Base-by-base conservation (phyloP, 352 stramenopile species). In the Pseudoperonospora humuli region DNA sequence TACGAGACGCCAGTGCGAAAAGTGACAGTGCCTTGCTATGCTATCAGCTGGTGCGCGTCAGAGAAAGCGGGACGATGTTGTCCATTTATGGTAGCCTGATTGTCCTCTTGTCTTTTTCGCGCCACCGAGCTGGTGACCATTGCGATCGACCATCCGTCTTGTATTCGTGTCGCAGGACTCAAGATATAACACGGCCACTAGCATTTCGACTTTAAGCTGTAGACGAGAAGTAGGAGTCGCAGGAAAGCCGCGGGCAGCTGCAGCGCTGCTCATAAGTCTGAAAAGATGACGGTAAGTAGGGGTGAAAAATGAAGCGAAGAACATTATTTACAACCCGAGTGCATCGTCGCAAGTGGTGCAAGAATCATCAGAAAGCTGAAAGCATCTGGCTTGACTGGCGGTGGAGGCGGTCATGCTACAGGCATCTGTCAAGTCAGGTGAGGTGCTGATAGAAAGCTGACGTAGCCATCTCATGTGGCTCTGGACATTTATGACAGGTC, bases 11-110 rank as follows among this genome's bases (percentile, higher is more conserved):
- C 21, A 36, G 35, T 27, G 23, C 37, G 50, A 36, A 49, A 57
- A 29, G 7, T 29, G 26, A 14, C 26, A 29, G 26, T 29, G 7
- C 26, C 11, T 5, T 26, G n/a, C 44, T 17, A 26, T 20, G 21
- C 9, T 18, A 21, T 33, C 6, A 31, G 21, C 28, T 14, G 10
- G 45, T 40, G 32, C 31, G 11, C 20, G 34, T 33, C 37, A 26
- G 39, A 55, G 31, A 60, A 55, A 53, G 43, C 42, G 35, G 35
- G 50, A 57, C 13, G 37, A 57, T 53, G 14, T 18, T n/a, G n/a
- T n/a, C n/a, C n/a, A 29, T 29, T 7, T 29, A 29, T 10, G 11
- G 26, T 29, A 29, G 26, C 26, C n/a, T 29, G 26, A 35, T 58
- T 58, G 50, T 58, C 36, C 36, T 58, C 43, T 54, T 54, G 50